These are phyloP conservation scores for Dictyostelium discoideum DNA, from an alignment of 78 protist genomes.

Conservation along the genomic window DNA sequence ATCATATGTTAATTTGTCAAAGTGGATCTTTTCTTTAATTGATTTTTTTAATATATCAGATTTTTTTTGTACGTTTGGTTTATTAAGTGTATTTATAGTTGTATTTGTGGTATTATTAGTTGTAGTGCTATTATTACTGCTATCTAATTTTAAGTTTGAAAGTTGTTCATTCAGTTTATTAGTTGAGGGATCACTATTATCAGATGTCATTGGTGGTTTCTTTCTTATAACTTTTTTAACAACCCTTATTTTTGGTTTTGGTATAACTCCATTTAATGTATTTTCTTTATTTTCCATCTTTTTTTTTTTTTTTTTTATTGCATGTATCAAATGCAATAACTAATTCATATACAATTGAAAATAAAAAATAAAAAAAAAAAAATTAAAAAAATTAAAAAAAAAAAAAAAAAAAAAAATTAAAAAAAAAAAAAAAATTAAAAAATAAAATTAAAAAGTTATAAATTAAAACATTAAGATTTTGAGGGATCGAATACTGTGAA, in stretches of 20 bases:
- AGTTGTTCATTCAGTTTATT: not conserved
- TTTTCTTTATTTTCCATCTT: not conserved
- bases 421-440: not conserved
- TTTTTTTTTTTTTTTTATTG: too few relatives aligned
- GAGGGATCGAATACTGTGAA: too few relatives aligned
- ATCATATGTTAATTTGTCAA: conserved; percentile 45
- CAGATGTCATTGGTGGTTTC: not conserved
- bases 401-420: not conserved
- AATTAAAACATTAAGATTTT: too few relatives aligned
- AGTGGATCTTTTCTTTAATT: conserved; percentile 9
- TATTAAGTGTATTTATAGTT: not conserved
- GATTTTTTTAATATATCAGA: conserved; percentile 24
- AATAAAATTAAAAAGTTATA: too few relatives aligned
- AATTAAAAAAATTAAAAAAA: not conserved
- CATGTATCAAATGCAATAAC: too few relatives aligned
- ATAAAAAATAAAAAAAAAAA: not conserved
- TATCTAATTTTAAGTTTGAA: not conserved
- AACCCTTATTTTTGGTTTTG: conserved; percentile 64
- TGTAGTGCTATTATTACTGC: not conserved
- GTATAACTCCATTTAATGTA: not conserved
- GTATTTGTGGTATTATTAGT: not conserved
- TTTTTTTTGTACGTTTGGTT: conserved; percentile 9
- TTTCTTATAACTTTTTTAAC: conserved; percentile 61
- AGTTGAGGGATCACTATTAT: not conserved
- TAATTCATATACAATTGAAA: not conserved